These are phyloP conservation scores for Paramecium sonneborni DNA, from an alignment of 73 alveolate genomes.

Conservation along the genomic window DNA sequence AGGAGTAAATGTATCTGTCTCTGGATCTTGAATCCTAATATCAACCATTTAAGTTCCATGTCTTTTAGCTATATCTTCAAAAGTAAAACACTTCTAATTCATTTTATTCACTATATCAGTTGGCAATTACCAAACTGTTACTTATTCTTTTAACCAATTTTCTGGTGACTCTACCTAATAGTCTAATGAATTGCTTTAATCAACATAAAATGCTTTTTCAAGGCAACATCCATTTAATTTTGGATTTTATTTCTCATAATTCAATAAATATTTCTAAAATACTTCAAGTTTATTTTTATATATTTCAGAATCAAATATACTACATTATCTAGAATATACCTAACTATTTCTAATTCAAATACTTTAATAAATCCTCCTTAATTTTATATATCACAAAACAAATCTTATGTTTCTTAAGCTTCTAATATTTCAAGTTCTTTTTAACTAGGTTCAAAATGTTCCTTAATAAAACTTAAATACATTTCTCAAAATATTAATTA, in stretches of 20 bases:
- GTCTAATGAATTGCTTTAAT: background rate
- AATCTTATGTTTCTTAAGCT: background rate
- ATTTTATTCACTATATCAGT: background rate
- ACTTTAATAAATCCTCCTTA: background rate
- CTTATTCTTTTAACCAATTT: background rate
- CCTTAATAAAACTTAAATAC: background rate
- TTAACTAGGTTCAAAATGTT: background rate
- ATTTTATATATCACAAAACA: background rate
- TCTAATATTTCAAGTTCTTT: background rate
- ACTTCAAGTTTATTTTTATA: background rate
- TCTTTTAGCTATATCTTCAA: slow-evolving; percentile 1
- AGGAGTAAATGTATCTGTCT: background rate
- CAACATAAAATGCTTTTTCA: background rate
- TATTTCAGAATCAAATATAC: background rate
- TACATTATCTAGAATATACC: background rate
- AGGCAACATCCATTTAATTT: background rate
- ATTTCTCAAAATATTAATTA: background rate
- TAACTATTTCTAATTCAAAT: background rate
- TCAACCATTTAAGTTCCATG: slow-evolving; percentile 12
- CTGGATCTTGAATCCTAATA: background rate
- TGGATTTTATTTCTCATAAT: background rate
- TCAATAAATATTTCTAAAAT: background rate
- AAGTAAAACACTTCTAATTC: background rate
- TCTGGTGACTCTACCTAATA: background rate
- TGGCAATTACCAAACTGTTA: slow-evolving; percentile 32